Base-by-base conservation (phyloP, 148 eudicot genomes). In the Cornus florida region DNA sequence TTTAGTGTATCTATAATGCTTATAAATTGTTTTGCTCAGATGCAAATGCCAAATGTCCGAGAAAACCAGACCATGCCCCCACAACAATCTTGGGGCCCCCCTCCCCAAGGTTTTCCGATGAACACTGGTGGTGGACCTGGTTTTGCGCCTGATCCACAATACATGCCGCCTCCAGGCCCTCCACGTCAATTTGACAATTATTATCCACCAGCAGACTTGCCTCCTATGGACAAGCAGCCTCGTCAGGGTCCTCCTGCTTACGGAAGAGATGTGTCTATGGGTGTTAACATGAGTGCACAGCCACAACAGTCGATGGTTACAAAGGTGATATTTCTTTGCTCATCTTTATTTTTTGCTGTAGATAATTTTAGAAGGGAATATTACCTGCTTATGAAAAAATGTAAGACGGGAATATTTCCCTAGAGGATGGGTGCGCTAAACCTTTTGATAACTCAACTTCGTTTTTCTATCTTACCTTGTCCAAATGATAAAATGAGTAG, bases 271-370 rank as follows among this genome's bases (percentile, higher is more conserved):
- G 67, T 76, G 11, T 43, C 85, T 22, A 56, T 78, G 46, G 87
- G 87, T 46, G 74, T 80, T 75, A 81, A 81, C 14, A 57, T 80
- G 73, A 80, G 46, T 71, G 75, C 78, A 60, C 91, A 79, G 71
- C 77, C 85, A 69, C 87, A 84, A 67, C 87, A 75, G 76, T 83
- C 89, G 50, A 80, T 88, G 67, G 86, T 88, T n/a, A 67, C 87
- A 73, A 88, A 88, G 91, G 89, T 88, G 57, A 14, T 68, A 70
- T 74, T 78, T 69, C 70, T 77, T 67, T 71, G 16, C 43, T 46
- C 28, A 22, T 50, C 41, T 69, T 48, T 48, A 13, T 38, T 33
- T 14, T 4, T 33, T 14, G 14, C 62, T 43, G 10, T 32, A 43
- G 67, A 8, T 39, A 20, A 0, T 60, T 6, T 57, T 0, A 17